Percentiles rank a stretch among this genome's conserved stretches.
phyloP scores from a whole-genome alignment of 371 early-diverging fungal species.

The Dichotomocladium elegans region DNA sequence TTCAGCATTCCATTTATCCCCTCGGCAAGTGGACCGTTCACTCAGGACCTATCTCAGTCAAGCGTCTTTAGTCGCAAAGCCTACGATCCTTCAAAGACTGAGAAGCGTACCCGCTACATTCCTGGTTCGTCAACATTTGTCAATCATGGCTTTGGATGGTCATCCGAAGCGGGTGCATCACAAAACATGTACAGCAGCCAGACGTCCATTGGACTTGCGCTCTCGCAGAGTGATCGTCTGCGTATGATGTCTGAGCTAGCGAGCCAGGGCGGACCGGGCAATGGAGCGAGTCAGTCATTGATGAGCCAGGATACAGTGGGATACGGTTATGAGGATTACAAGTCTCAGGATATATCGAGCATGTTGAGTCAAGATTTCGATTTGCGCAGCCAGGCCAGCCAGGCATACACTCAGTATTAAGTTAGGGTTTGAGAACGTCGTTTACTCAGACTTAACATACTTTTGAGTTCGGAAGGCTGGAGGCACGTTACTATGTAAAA shows the following conservation, averaged over 20 bases:
- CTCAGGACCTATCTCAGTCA: slow-evolving; percentile 63
- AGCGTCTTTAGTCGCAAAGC: slow-evolving; percentile 47
- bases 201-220: slow-evolving; percentile 46
- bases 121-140: slow-evolving; percentile 40
- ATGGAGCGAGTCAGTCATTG: slow-evolving; percentile 1
- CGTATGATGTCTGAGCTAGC: slow-evolving; percentile 52
- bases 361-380: slow-evolving; percentile 51
- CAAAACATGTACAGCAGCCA: slow-evolving; percentile 52
- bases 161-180: slow-evolving; percentile 14
- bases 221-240: slow-evolving; percentile 67
- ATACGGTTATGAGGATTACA: slow-evolving; percentile 54
- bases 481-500: no score
- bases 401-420: slow-evolving; percentile 45
- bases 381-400: slow-evolving; percentile 47
- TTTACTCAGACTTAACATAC: no score
- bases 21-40: slow-evolving; percentile 66
- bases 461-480: no score
- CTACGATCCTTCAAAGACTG: no score
- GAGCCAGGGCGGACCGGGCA: slow-evolving; percentile 23
- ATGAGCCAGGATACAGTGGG: slow-evolving; percentile 54
- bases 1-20: slow-evolving; percentile 62
- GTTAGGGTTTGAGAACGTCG: not conserved
- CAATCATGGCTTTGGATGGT: slow-evolving; percentile 36
- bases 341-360: slow-evolving; percentile 53
- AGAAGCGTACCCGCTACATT: slow-evolving; percentile 27